phyloP scores from a whole-genome alignment of 2,329 filamentous ascomycete genomes.

The Arthrobotrys megalospora region DNA sequence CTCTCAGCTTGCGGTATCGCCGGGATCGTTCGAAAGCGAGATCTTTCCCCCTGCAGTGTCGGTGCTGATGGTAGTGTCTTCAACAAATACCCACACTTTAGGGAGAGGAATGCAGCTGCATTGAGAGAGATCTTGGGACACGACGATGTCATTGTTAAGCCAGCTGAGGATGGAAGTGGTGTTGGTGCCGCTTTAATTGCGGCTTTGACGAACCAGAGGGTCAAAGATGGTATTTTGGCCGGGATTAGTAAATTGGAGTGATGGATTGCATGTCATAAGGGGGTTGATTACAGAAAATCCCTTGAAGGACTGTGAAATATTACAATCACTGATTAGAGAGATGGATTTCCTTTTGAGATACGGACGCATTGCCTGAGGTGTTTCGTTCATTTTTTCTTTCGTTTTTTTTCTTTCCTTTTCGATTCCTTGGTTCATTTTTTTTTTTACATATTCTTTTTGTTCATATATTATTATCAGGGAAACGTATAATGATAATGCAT shows the following conservation, averaged over 20 bases:
- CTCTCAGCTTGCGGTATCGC: constrained; percentile 95
- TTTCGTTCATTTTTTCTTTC: constrained; percentile 15
- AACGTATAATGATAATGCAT: constrained; percentile 42
- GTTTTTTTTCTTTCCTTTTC: not conserved
- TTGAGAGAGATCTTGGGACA: constrained; percentile 96
- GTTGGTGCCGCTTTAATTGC: constrained; percentile 98
- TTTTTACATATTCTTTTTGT: not conserved
- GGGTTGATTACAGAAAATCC: constrained; percentile 13
- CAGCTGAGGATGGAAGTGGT: constrained; percentile 95
- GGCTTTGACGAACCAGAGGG: constrained; percentile 77
- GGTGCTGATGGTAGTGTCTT: constrained; percentile 98
- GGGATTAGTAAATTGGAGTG: constrained; percentile 69
- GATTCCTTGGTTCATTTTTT: not conserved
- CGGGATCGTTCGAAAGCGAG: constrained; percentile 97
- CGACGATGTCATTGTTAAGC: constrained; percentile 76
- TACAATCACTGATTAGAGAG: constrained; percentile 13
- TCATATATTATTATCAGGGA: constrained; percentile 26
- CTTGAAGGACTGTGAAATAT: not conserved
- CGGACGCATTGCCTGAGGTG: constrained; percentile 17
- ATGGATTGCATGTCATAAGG: constrained; percentile 10
- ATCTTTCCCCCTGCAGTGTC: constrained; percentile 88
- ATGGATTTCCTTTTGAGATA: constrained; percentile 13
- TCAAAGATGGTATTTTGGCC: constrained; percentile 75
- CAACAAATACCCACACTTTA: constrained; percentile 99
- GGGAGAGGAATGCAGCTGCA: constrained; percentile 88